These are phyloP conservation scores for Spergularia marina DNA, from an alignment of 148 eudicot genomes.

Conservation along the genomic window DNA sequence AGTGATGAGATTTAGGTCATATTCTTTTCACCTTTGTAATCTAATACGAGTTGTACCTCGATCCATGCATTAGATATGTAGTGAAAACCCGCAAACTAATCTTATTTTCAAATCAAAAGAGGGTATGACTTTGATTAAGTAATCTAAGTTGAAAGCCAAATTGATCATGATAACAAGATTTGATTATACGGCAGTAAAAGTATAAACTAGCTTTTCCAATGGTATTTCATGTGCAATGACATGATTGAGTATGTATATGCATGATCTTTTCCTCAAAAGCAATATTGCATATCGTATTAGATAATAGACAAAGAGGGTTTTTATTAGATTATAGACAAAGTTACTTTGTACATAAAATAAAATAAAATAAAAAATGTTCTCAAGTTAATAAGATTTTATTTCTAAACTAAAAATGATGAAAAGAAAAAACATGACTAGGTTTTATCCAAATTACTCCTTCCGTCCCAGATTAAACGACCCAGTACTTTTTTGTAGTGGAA, in stretches of 20 bases:
- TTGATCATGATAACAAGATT: background rate
- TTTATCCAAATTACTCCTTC: background rate
- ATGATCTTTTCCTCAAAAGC: background rate
- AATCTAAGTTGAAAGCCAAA: background rate
- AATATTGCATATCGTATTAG: background rate
- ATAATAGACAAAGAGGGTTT: background rate
- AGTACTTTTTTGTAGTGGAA: too few relatives aligned
- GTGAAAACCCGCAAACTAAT: too few relatives aligned
- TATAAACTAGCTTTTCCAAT: conserved; percentile 12
- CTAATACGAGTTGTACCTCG: too few relatives aligned
- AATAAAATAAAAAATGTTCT: background rate
- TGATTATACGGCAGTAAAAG: conserved; percentile 3
- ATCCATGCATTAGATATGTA: too few relatives aligned
- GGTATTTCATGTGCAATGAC: conserved; percentile 23
- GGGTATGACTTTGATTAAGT: too few relatives aligned
- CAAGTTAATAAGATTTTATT: background rate
- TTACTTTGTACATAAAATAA: background rate
- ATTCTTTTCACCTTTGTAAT: too few relatives aligned
- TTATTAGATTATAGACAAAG: background rate
- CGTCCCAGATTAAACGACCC: too few relatives aligned
- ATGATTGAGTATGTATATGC: conserved; percentile 10
- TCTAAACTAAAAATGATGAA: background rate
- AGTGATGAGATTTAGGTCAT: too few relatives aligned
- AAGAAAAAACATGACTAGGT: conserved; percentile 6
- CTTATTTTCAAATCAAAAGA: too few relatives aligned